Conservation (phyloP, 306 rosid genomes). For the Ochetophila trinervis region DNA sequence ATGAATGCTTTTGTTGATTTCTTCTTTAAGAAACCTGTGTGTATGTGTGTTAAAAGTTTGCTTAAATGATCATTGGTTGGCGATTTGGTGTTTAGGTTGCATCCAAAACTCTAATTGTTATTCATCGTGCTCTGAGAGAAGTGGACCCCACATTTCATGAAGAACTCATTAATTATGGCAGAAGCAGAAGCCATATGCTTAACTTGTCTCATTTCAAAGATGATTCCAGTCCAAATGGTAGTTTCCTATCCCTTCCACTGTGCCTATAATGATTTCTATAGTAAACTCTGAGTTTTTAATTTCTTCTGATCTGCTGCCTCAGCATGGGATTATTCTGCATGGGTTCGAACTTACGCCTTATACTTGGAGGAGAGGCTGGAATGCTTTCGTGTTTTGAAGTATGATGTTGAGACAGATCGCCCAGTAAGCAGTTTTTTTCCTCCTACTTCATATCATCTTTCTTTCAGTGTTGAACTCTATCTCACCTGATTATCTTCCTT, state of each 20-base stretch:
- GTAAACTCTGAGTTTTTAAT: constrained; percentile 12
- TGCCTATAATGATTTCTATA: background rate
- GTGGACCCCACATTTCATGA: constrained; percentile 98
- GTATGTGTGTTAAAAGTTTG: constrained; percentile 3
- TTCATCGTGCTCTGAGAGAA: constrained; percentile 98
- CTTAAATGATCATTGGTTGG: constrained; percentile 29
- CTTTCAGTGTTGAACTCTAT: background rate
- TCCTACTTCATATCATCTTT: background rate
- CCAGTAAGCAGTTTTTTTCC: constrained; percentile 55
- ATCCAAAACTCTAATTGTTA: constrained; percentile 80
- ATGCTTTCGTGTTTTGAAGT: constrained; percentile 92
- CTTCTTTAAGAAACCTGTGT: background rate
- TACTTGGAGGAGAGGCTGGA: constrained; percentile 99
- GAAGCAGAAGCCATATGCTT: constrained; percentile 98
- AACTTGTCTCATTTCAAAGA: constrained; percentile 97
- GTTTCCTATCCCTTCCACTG: constrained; percentile 14
- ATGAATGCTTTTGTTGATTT: background rate
- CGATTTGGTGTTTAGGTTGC: constrained; percentile 64
- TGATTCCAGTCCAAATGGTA: constrained; percentile 98
- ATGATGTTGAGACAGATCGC: constrained; percentile 86
- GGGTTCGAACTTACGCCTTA: constrained; percentile 96
- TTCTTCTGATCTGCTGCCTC: constrained; percentile 31
- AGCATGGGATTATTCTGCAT: constrained; percentile 98
- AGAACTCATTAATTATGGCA: constrained; percentile 93
- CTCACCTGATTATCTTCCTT: background rate